A percentile compares a stretch with the other conserved stretches of the same genome.
Conservation (phyloP, 805 yeast genomes). For the Myxozyma lipomycoides region DNA sequence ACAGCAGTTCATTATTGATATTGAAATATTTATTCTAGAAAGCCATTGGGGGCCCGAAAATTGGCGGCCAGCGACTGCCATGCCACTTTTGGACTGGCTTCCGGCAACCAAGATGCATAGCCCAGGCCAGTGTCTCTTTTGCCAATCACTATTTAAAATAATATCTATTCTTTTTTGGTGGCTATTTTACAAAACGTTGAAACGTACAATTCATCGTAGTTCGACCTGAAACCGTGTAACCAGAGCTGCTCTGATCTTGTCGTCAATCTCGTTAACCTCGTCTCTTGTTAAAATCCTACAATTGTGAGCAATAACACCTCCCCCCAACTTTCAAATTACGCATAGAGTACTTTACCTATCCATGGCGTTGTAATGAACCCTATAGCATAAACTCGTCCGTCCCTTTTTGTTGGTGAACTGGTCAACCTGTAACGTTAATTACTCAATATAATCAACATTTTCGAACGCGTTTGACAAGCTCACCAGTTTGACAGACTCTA, state of each 20-base stretch:
- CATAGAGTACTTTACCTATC: constrained; percentile 41
- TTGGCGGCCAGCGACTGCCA: too few species aligned
- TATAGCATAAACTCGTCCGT: constrained; percentile 73
- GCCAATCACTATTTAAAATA: too few species aligned
- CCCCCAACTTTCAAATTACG: background rate
- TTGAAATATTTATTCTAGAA: too few species aligned
- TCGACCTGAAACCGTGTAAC: constrained; percentile 21
- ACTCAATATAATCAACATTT: background rate
- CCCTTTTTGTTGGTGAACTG: constrained; percentile 82
- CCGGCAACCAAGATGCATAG: too few species aligned
- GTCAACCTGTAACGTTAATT: constrained; percentile 47
- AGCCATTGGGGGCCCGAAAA: too few species aligned
- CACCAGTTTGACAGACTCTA: constrained; percentile 69
- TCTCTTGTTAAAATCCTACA: constrained; percentile 71
- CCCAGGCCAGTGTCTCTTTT: too few species aligned
- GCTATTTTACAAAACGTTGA: too few species aligned
- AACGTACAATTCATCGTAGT: constrained; percentile 12
- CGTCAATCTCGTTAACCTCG: constrained; percentile 75
- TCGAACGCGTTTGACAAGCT: background rate
- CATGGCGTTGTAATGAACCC: constrained; percentile 93
- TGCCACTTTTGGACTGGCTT: too few species aligned
- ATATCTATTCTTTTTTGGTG: too few species aligned
- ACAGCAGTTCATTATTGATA: too few species aligned
- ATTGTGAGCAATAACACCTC: background rate
- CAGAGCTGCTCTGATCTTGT: constrained; percentile 57